Evolutionary conservation across 169 alveolate genomes (phyloP), one percentile per base, ranked within the genome.

Genomic region (Babesia caballi): DNA sequence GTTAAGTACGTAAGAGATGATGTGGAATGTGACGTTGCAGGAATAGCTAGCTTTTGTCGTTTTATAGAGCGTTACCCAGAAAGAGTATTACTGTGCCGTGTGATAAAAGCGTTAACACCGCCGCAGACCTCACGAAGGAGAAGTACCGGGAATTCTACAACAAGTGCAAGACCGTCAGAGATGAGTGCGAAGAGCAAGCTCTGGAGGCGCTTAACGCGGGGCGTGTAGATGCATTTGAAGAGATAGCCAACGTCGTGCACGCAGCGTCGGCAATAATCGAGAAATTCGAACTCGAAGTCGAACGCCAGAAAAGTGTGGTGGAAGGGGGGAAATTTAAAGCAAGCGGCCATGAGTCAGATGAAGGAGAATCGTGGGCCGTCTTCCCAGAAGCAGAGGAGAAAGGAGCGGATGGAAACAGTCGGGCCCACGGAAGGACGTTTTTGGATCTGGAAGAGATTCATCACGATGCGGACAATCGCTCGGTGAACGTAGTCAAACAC

Each of bases 241-340:
- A 67, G 15, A 25, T 77, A 9, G 85, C 85, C 7, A 41, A 59
- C 4, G 59, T 47, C 8, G 47, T 67, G 21, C 85, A 77, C 42
- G 27, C 49, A 11, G 70, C 85, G 23, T 46, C 77, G 19, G 72
- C 7, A 51, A 44, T 51, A 1, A 17, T 67, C 23, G 61, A 52
- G 11, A 11, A 52, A 9, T 27, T 52, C 61, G 41, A 52, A 25
- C 6, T 2, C 9, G 25, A 52, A 25, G 30, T 15, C 9, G n/a
- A 52, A 15, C 32, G 35, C 44, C 0, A 14, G 30, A 2, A 19
- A 6, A 1, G 12, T 19, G 14, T 2, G 15, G 12, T n/a, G 4
- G 41, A 25, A 52, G 36, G 40, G 42, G 25, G 5, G 41, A 3
- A 17, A 25, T 12, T 15, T 14, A 27, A 30, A 33, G 27, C 50